A percentile compares a stretch with the other conserved stretches of the same genome.
Evolutionary conservation across 805 yeast genomes (phyloP).

Genomic region (Yarrowia sp.): DNA sequence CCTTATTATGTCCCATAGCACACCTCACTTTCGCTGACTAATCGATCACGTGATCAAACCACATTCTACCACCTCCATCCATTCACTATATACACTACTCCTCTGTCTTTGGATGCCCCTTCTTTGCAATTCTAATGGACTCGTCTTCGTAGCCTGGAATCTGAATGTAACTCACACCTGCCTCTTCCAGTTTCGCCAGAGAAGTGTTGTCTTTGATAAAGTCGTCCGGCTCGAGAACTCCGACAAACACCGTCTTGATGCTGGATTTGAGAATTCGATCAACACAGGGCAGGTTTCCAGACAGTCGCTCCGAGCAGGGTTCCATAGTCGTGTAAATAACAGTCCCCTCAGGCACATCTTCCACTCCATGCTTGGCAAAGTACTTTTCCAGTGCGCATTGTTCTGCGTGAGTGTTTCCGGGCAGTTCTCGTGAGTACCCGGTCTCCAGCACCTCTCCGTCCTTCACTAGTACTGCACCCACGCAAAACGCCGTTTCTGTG

Average conservation of each 20-base stretch:
- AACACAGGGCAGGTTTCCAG: slow-evolving; percentile 89
- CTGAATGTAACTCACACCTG: slow-evolving; percentile 74
- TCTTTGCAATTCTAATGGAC: slow-evolving; percentile 71
- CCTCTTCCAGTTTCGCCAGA: slow-evolving; percentile 57
- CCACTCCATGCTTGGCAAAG: slow-evolving; percentile 51
- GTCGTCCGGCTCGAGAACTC: slow-evolving; percentile 87
- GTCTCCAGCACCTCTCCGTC: slow-evolving; percentile 70
- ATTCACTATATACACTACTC: background rate
- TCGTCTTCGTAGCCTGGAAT: slow-evolving; percentile 83
- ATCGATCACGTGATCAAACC: no score
- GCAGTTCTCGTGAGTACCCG: slow-evolving; percentile 89
- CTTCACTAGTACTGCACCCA: slow-evolving; percentile 85
- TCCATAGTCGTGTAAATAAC: slow-evolving; percentile 96
- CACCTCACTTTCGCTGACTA: no score
- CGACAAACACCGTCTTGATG: slow-evolving; percentile 83
- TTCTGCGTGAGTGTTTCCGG: slow-evolving; percentile 97
- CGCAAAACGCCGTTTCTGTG: slow-evolving; percentile 86
- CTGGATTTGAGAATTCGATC: slow-evolving; percentile 70
- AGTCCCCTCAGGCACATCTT: slow-evolving; percentile 70
- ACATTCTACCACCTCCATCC: no score
- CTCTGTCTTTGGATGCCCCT: slow-evolving; percentile 68
- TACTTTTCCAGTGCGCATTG: slow-evolving; percentile 90
- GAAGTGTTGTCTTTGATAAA: slow-evolving; percentile 84
- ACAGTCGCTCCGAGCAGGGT: slow-evolving; percentile 87
- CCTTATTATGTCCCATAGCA: no score